Evolutionary conservation across 2,329 filamentous ascomycete genomes (phyloP), one percentile per base, ranked within the genome.

Genomic region (Xylaria hypoxylon): DNA sequence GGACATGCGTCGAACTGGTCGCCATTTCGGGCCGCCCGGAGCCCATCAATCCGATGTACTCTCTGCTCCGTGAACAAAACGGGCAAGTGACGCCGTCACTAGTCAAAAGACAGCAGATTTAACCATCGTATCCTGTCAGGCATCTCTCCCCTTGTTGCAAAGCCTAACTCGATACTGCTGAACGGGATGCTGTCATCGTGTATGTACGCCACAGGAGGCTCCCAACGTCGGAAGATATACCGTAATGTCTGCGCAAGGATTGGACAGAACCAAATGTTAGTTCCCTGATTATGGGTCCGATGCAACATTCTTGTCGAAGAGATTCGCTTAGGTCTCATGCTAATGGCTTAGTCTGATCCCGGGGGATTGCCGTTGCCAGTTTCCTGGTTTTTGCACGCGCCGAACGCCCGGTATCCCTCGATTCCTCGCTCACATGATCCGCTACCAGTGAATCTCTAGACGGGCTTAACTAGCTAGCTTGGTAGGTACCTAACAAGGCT

Each of bases 1-100:
- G 42, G 50, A 38, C 55, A 31, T 40, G 47, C 26, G 22, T 50
- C 53, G 28, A 66, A 51, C 59, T 64, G 22, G 52, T 62, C 57
- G 64, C 68, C 61, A 57, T 51, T 63, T 69, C 62, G 68, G 68
- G 53, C 65, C 65, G 65, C 24, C 62, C 65, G 62, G 62, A 69
- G 51, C 45, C 45, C 59, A 65, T 53, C 42, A 44, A 50, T 62
- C 68, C 62, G 65, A 51, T 45, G 50, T 45, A 47, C 44, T 33
- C 22, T 35, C 38, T 44, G 50, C 59, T 69, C 69, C 69, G 69
- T 66, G 64, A 68, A 58, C 69, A 3, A 69, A 71, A 68, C 67
- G 69, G 69, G 69, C 64, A 71, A 69, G 47, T 71, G 51, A 59
- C 59, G 53, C 67, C 64, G 68, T 58, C 50, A 6, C 51, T 65